phyloP scores from a whole-genome alignment of 148 eudicot species.

The Polygonum aviculare region DNA sequence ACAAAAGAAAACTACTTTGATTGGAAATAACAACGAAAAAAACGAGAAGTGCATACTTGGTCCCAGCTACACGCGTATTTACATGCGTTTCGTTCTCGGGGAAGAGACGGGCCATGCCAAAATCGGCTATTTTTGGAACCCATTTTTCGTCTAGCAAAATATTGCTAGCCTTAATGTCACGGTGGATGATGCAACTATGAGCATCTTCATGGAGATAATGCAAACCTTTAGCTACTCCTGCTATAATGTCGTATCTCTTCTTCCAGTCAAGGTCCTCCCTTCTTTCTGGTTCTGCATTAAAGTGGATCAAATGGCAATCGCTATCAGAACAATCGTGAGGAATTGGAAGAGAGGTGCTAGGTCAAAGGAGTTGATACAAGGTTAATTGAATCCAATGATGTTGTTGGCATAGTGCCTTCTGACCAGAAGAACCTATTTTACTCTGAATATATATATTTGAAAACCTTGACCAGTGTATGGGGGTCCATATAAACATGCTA shows the following conservation, averaged over 20 bases:
- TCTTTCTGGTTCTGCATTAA: not conserved
- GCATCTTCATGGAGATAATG: conserved; percentile 14
- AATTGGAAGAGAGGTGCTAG: not conserved
- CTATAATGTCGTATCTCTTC: conserved; percentile 6
- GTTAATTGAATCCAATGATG: not conserved
- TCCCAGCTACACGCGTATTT: conserved; percentile 11
- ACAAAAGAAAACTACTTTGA: not conserved
- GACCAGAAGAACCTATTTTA: not conserved
- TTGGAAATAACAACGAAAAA: not conserved
- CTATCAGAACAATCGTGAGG: conserved; percentile 1
- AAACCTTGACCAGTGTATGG: not conserved
- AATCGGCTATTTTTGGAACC: conserved; percentile 10
- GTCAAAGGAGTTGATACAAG: not conserved
- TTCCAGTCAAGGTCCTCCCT: conserved; percentile 13
- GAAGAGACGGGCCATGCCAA: conserved; percentile 13
- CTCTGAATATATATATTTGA: not conserved
- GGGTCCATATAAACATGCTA: not conserved
- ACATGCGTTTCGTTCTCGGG: conserved; percentile 12
- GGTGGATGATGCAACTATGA: conserved; percentile 11
- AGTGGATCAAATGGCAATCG: not conserved
- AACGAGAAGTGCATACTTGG: conserved; percentile 1
- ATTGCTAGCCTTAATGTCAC: conserved; percentile 10
- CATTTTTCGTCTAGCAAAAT: conserved; percentile 12
- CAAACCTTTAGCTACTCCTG: conserved; percentile 9
- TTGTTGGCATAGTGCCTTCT: conserved; percentile 4